Evolutionary conservation across 495 filamentous ascomycete genomes (phyloP).

Genomic region (Bombardia bombarda): DNA sequence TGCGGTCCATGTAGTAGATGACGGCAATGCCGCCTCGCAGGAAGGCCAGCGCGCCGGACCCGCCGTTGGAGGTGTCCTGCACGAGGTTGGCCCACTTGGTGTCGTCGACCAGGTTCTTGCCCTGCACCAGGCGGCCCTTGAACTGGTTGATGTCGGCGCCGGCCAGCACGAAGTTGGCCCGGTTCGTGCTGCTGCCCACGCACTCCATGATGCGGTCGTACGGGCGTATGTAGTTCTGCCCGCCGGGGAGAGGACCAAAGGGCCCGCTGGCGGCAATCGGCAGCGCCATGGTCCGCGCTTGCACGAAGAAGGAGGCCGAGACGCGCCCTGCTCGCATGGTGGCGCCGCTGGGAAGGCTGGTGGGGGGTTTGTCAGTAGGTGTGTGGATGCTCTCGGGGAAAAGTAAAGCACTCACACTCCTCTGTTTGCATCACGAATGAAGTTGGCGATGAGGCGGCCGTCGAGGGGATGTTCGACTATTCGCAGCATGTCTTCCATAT

Average conservation of each 20-base stretch:
- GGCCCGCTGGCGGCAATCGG: too few species aligned
- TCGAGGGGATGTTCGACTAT: background rate
- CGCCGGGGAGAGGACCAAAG: background rate
- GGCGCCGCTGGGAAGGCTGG: background rate
- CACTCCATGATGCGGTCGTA: background rate
- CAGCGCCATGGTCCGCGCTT: background rate
- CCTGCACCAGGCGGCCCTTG: background rate
- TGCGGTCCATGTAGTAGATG: background rate
- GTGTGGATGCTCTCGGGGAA: too few species aligned
- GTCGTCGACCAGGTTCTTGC: background rate
- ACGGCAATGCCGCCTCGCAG: background rate
- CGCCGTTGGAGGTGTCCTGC: background rate
- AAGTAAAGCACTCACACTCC: too few species aligned
- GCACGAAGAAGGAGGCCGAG: background rate
- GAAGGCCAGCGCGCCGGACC: background rate
- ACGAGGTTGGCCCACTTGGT: background rate
- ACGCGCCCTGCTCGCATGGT: background rate
- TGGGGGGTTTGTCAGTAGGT: too few species aligned
- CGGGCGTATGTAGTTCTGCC: background rate
- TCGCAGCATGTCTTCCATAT: too few species aligned
- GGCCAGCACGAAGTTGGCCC: background rate
- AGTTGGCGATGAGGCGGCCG: background rate
- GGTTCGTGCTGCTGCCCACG: background rate
- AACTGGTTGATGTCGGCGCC: background rate
- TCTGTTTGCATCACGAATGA: background rate